A percentile compares a stretch with the other conserved stretches of the same genome.
Evolutionary conservation across 2,329 filamentous ascomycete genomes (phyloP).

Genomic region (Myotisia sp.): DNA sequence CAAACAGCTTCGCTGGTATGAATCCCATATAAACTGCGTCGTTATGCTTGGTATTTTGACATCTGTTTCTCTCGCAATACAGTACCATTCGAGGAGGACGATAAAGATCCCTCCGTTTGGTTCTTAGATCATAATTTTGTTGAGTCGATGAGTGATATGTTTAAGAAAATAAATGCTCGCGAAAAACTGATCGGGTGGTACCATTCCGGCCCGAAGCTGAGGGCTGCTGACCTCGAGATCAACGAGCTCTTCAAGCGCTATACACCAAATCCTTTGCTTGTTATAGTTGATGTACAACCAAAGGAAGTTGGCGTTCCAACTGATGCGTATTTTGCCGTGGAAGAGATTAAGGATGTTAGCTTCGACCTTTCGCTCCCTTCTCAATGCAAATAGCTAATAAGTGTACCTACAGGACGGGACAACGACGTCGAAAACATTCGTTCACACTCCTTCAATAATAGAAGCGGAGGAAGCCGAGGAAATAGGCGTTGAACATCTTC

Average conservation of each 20-base stretch:
- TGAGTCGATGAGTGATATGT: constrained; percentile 99
- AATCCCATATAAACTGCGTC: constrained; percentile 48
- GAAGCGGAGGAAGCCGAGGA: constrained; percentile 98
- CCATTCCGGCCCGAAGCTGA: constrained; percentile 91
- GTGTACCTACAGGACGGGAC: constrained; percentile 62
- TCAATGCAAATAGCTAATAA: not conserved
- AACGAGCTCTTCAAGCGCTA: constrained; percentile 99
- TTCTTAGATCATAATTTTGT: constrained; percentile 99
- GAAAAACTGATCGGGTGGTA: constrained; percentile 99
- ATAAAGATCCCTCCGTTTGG: constrained; percentile 97
- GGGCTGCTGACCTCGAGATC: constrained; percentile 94
- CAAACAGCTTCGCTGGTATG: constrained; percentile 95
- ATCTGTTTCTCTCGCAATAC: constrained; percentile 14
- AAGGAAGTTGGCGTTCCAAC: constrained; percentile 96
- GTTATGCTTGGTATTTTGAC: constrained; percentile 43
- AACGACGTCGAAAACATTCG: constrained; percentile 91
- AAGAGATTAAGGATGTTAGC: constrained; percentile 97
- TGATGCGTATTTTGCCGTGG: constrained; percentile 96
- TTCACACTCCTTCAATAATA: constrained; percentile 95
- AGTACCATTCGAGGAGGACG: constrained; percentile 98
- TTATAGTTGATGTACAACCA: constrained; percentile 96
- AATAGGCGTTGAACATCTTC: constrained; percentile 93
- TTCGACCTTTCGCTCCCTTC: constrained; percentile 2
- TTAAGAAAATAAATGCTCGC: constrained; percentile 98
- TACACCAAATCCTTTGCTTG: constrained; percentile 85